Conservation (phyloP, 208 protist genomes). For the Trypanosoma rangeli region DNA sequence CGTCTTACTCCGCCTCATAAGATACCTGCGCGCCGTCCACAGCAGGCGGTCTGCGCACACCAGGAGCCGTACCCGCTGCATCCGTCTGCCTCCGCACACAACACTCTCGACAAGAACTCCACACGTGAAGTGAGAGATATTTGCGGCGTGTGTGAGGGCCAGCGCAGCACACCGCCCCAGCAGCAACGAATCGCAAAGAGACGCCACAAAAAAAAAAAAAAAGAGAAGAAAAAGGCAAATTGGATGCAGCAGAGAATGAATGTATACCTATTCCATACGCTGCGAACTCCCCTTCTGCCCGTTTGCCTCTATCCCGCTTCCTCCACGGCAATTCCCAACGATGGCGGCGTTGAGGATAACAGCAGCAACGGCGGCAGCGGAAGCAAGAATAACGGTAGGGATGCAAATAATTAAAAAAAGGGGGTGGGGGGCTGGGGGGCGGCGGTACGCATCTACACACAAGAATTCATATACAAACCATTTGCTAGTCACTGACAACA, state of each 20-base stretch:
- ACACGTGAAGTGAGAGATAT: neutral
- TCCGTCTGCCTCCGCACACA: neutral
- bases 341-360: too few species aligned
- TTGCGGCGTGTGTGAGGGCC: neutral
- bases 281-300: neutral
- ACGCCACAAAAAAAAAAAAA: slow-evolving; percentile 6
- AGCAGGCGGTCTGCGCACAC: neutral
- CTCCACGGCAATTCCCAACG: too few species aligned
- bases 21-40: neutral
- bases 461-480: neutral
- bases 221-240: slow-evolving; percentile 11
- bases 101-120: neutral
- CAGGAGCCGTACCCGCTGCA: slow-evolving; percentile 11
- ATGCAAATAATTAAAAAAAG: neutral
- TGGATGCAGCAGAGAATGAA: neutral
- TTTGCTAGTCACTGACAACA: neutral
- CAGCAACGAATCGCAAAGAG: neutral
- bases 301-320: neutral
- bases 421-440: too few species aligned
- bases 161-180: neutral
- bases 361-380: too few species aligned
- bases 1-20: neutral
- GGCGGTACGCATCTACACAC: neutral
- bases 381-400: too few species aligned
- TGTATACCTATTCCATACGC: neutral